Evolutionary conservation across 2,329 filamentous ascomycete species (phyloP), one percentile per base, ranked within the genome.

Genomic region (Pseudogymnoascus pannorum): DNA sequence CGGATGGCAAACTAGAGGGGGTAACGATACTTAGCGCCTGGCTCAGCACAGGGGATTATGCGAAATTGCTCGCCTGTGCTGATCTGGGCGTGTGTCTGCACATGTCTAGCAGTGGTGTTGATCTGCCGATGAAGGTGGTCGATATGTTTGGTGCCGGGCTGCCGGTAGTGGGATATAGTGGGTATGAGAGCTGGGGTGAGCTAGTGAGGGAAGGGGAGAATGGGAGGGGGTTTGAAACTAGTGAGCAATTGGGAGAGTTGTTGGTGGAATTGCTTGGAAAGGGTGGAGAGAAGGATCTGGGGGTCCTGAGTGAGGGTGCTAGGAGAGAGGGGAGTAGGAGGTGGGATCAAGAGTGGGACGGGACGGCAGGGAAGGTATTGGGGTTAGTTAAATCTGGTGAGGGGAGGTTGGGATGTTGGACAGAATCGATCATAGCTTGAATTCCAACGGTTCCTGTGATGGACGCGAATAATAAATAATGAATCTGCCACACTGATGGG

Each of bases 111-210:
- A 96, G 91, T 2, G 94, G 94, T 1, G 92, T 99, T 0, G 94
- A 99, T 74, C 78, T 99, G 18, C 94, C 94, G 0, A 99, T 99
- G 94, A 99, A 99, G 76, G 92, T 99, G 1, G 92, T 99, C 12
- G 94, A 99, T 72, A 97, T 99, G 92, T 97, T 99, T 72, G 94
- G 94, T 2, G 89, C 92, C 0, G 94, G 93, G 0, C 77, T 99
- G 26, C 94, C 94, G 0, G 94, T 99, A 0, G 87, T 88, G 0
- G 93, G 92, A 3, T 97, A 94, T 81, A 84, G 84, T 24, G 82
- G 83, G 2, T 99, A 96, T 70, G 87, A 92, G 71, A 93, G 92
- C 64, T 96, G 96, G 81, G 79, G 84, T 2, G 94, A 99, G 76
- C 78, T 99, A n/a, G 89, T 99, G 24, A 87, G 83, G 59, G 92